A percentile compares a stretch with the other conserved stretches of the same genome.
Evolutionary conservation across 345 rosid genomes (phyloP).

Genomic region (Hibiscus syriacus): DNA sequence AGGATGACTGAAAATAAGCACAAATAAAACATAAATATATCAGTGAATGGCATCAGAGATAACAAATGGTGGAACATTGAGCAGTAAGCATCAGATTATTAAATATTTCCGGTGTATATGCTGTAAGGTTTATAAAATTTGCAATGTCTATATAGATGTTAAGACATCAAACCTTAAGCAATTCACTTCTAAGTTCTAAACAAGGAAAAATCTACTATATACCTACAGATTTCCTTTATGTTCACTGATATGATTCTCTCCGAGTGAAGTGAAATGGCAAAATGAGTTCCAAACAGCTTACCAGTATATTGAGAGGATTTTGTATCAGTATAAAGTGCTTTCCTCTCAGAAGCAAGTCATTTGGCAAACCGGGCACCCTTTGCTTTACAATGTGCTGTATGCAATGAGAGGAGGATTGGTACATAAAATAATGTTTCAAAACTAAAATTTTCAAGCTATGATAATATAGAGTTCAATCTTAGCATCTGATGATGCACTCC

Average conservation of each 20-base stretch:
- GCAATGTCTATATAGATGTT: not conserved
- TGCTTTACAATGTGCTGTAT: constrained; percentile 69
- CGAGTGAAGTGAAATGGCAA: not conserved
- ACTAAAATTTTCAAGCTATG: not conserved
- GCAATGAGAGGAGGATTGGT: not conserved
- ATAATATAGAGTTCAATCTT: not conserved
- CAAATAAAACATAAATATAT: constrained; percentile 1
- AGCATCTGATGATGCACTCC: not conserved
- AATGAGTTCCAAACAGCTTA: constrained; percentile 19
- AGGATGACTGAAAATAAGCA: constrained; percentile 55
- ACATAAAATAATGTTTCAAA: not conserved
- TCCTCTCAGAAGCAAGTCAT: constrained; percentile 65
- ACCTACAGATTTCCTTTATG: not conserved
- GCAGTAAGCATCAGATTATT: not conserved
- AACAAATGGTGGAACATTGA: not conserved
- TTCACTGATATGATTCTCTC: not conserved
- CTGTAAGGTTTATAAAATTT: not conserved
- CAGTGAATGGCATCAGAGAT: constrained; percentile 3
- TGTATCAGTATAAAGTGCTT: constrained; percentile 74
- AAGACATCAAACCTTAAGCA: not conserved
- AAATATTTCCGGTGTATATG: not conserved
- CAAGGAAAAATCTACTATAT: not conserved
- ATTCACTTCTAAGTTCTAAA: not conserved
- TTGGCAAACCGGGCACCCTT: constrained; percentile 48
- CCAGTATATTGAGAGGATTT: constrained; percentile 71